Base-by-base conservation (phyloP, 2,329 filamentous ascomycete genomes). In the Dryadomyces sulphureus region DNA sequence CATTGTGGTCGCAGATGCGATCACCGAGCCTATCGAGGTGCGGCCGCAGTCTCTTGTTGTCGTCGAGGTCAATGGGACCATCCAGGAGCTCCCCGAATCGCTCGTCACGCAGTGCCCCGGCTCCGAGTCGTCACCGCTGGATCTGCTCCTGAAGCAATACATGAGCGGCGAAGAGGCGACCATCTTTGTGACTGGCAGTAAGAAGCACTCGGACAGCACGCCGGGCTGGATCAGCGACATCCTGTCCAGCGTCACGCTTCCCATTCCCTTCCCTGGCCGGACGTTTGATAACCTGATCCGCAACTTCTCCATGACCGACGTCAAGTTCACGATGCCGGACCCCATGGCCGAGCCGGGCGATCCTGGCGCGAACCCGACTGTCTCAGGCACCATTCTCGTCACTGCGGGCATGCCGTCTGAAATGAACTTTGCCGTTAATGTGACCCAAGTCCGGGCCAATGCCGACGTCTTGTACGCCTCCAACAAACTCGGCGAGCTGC, bases 151-250 rank as follows among this genome's bases (percentile, higher is more conserved):
- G 46, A 77, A 77, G 39, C 79, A 78, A 45, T 96, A 94, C 59
- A 78, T 96, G 52, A 77, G 84, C 51, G 89, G 90, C 41, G 72
- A 84, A 38, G 72, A 84, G 46, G 83, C 84, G 1, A 86, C 79
- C 2, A 72, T 95, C 12, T 93, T 87, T 61, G 79, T 96, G 42
- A 82, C 84, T 43, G 92, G 90, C 22, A 84, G 84, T 47, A 73
- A 78, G 50, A 68, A 77, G 22, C 76, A 81, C 3, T 72, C 72
- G 17, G 67, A 73, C 1, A 69, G 79, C 30, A 84, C 87, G 0
- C 92, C 92, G 1, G 68, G 70, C 40, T 98, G 92, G 92, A 73
- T 95, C 41, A 74, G 75, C 14, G 78, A 89, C 44, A 71, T 98
- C 20, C 67, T 96, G 34, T 79, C 80, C 40, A 87, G 84, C 54